A percentile compares a stretch with the other conserved stretches of the same genome.
Conservation (phyloP, 2,329 filamentous ascomycete species). For the Epichloe amarillans region DNA sequence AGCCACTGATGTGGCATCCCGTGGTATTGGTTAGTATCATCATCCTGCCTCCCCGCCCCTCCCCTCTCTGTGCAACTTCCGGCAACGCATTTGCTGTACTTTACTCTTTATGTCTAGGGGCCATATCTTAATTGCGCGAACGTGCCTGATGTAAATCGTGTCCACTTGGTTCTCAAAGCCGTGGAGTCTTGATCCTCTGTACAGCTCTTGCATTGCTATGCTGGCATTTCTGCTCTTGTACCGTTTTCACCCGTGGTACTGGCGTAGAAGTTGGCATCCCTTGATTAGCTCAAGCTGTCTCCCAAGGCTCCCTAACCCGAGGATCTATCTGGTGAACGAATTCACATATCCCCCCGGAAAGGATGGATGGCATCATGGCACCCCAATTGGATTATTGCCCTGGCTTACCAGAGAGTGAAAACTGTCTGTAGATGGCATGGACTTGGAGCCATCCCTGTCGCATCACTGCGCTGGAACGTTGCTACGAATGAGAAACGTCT, state of each 20-base stretch:
- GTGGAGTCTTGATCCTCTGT: conserved; percentile 67
- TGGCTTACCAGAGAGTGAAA: conserved; percentile 43
- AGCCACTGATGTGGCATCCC: conserved; percentile 97
- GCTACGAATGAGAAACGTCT: conserved; percentile 32
- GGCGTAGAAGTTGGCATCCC: conserved; percentile 63
- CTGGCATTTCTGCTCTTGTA: conserved; percentile 67
- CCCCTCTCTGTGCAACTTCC: conserved; percentile 38
- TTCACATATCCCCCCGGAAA: conserved; percentile 20
- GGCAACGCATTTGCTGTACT: conserved; percentile 55
- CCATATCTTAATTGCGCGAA: conserved; percentile 73
- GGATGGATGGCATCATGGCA: conserved; percentile 41
- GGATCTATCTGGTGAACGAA: conserved; percentile 42
- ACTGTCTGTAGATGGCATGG: conserved; percentile 32
- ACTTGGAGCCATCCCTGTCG: conserved; percentile 30
- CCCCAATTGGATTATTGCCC: conserved; percentile 43
- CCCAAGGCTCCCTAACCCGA: conserved; percentile 44
- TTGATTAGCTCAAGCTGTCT: conserved; percentile 64
- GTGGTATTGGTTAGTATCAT: conserved; percentile 99
- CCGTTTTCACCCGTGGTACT: conserved; percentile 48
- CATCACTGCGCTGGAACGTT: conserved; percentile 45
- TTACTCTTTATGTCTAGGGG: conserved; percentile 83
- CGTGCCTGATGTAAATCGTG: conserved; percentile 75
- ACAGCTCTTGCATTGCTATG: conserved; percentile 44
- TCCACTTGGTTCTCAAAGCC: conserved; percentile 66
- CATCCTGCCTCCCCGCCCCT: conserved; percentile 28